Evolutionary conservation across 1,139 yeast genomes (phyloP).

Genomic region (Meyerozyma sp.): DNA sequence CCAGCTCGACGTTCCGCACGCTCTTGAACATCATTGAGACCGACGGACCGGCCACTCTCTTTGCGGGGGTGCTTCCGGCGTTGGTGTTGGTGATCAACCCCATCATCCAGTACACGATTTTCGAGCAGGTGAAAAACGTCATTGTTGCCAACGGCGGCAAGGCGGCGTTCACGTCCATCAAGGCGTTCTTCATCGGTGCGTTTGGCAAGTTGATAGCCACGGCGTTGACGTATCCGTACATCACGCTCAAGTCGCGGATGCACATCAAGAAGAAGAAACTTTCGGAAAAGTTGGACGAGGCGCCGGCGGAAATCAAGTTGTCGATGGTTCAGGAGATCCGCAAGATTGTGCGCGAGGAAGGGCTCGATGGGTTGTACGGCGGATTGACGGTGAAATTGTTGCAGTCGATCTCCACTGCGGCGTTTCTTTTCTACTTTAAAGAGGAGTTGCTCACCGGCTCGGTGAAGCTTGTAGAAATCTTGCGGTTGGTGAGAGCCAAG

Average conservation of each 20-base stretch:
- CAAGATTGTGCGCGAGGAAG: slow-evolving; percentile 62
- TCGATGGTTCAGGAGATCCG: slow-evolving; percentile 41
- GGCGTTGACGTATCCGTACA: slow-evolving; percentile 81
- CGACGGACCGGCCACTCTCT: slow-evolving; percentile 70
- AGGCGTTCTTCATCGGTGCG: slow-evolving; percentile 86
- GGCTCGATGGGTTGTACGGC: slow-evolving; percentile 70
- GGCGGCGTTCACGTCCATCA: slow-evolving; percentile 46
- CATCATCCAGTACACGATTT: slow-evolving; percentile 85
- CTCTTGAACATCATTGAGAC: slow-evolving; percentile 57
- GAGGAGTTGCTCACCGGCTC: slow-evolving; percentile 68
- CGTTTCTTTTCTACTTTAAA: slow-evolving; percentile 85
- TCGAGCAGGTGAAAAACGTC: slow-evolving; percentile 75
- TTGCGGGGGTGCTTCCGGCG: slow-evolving; percentile 86
- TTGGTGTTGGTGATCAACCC: slow-evolving; percentile 82
- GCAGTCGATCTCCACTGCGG: slow-evolving; percentile 85
- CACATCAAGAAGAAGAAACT: slow-evolving; percentile 54
- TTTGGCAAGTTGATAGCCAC: slow-evolving; percentile 86
- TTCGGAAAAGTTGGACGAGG: slow-evolving; percentile 13
- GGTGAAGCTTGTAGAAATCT: slow-evolving; percentile 37
- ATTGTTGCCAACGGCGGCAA: slow-evolving; percentile 52
- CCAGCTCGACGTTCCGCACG: slow-evolving; percentile 44
- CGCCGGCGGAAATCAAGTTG: slow-evolving; percentile 18
- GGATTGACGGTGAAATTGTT: slow-evolving; percentile 76
- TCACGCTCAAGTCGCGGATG: slow-evolving; percentile 84
- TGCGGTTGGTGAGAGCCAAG: slow-evolving; percentile 24